Percentiles rank a stretch among this genome's conserved stretches.
Conservation (phyloP, 306 rosid genomes). For the Canavalia gladiata region DNA sequence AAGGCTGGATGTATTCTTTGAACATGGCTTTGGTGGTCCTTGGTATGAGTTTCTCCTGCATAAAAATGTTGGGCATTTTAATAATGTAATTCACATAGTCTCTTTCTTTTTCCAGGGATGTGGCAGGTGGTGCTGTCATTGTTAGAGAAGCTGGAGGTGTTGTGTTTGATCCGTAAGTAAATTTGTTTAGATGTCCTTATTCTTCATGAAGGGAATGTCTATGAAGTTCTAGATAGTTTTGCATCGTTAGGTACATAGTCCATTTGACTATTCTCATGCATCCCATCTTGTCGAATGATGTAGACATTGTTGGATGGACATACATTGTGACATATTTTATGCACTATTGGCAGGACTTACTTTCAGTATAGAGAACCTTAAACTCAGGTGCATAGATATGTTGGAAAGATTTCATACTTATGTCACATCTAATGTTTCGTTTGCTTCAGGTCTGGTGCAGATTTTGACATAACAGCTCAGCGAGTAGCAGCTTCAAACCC, state of each 20-base stretch:
- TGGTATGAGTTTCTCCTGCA: slow-evolving; percentile 69
- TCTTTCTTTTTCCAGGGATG: slow-evolving; percentile 75
- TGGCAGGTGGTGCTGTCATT: slow-evolving; percentile 96
- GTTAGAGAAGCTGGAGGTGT: slow-evolving; percentile 96
- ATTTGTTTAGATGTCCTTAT: slow-evolving; percentile 43
- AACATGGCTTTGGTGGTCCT: slow-evolving; percentile 87
- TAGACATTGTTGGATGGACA: slow-evolving; percentile 37
- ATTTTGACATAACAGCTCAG: slow-evolving; percentile 83
- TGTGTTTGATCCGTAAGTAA: slow-evolving; percentile 94
- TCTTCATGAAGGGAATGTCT: slow-evolving; percentile 35
- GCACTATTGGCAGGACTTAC: slow-evolving; percentile 32
- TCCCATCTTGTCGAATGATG: slow-evolving; percentile 42
- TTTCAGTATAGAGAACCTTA: slow-evolving; percentile 32
- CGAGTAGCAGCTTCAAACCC: slow-evolving; percentile 95
- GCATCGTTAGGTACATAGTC: slow-evolving; percentile 48
- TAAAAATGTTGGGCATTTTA: not conserved
- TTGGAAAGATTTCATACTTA: slow-evolving; percentile 5
- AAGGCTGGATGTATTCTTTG: slow-evolving; percentile 84
- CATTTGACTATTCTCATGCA: slow-evolving; percentile 36
- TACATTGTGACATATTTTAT: slow-evolving; percentile 37
- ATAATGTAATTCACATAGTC: slow-evolving; percentile 39
- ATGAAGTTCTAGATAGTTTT: slow-evolving; percentile 48
- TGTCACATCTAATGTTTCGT: slow-evolving; percentile 44
- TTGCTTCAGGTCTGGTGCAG: slow-evolving; percentile 86
- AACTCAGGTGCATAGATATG: slow-evolving; percentile 36